These are phyloP conservation scores for Elongisporangium undulatum DNA, from an alignment of 352 stramenopile species.

Conservation along the genomic window DNA sequence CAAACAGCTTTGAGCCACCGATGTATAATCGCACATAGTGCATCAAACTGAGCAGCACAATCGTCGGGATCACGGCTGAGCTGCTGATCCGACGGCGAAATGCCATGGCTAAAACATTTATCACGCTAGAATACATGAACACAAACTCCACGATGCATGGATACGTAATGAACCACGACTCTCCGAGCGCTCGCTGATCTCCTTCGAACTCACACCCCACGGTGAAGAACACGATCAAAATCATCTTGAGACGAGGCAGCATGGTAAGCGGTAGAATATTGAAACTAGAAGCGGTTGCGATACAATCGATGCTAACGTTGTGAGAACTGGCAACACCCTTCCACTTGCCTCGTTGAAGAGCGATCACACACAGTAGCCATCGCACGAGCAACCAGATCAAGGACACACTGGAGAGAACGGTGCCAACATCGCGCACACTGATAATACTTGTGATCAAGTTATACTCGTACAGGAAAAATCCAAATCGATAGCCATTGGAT, in stretches of 20 bases:
- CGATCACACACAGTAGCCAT: slow-evolving; percentile 33
- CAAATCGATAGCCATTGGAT: slow-evolving; percentile 22
- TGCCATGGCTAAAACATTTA: slow-evolving; percentile 40
- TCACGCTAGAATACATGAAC: slow-evolving; percentile 34
- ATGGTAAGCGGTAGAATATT: slow-evolving; percentile 38
- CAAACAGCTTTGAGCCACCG: slow-evolving; percentile 7
- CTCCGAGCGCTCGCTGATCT: slow-evolving; percentile 29
- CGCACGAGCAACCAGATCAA: slow-evolving; percentile 26
- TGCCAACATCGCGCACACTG: slow-evolving; percentile 19
- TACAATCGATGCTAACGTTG: slow-evolving; percentile 26
- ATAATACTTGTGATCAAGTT: neutral
- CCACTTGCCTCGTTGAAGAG: slow-evolving; percentile 22
- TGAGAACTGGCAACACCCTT: slow-evolving; percentile 13
- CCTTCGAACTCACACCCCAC: slow-evolving; percentile 41
- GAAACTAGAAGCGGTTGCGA: slow-evolving; percentile 28
- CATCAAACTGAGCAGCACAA: slow-evolving; percentile 6
- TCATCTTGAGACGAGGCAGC: slow-evolving; percentile 32
- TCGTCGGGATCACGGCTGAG: slow-evolving; percentile 17
- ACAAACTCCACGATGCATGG: slow-evolving; percentile 27
- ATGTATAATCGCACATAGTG: slow-evolving; percentile 2
- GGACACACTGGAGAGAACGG: slow-evolving; percentile 36
- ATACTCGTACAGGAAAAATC: slow-evolving; percentile 45
- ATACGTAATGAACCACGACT: slow-evolving; percentile 47
- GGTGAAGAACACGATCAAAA: slow-evolving; percentile 34
- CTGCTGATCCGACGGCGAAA: slow-evolving; percentile 24